Percentiles rank a stretch among this genome's conserved stretches.
These are phyloP conservation scores for Mucor piriformis DNA, from an alignment of 371 early-diverging fungal genomes.

Conservation along the genomic window DNA sequence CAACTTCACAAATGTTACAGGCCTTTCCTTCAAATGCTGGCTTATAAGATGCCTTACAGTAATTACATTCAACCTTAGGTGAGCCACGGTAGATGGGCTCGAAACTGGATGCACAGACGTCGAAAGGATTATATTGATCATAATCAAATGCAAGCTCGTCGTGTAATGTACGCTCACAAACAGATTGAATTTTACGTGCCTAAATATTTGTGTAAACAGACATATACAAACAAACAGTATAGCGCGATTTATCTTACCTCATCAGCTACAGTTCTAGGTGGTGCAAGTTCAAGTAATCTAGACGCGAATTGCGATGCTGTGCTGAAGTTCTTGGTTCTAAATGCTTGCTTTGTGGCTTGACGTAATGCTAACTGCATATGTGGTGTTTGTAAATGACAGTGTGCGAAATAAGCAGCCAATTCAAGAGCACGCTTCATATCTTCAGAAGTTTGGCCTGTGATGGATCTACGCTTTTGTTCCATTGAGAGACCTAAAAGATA, in stretches of 20 bases:
- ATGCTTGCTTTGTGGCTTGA: conserved; percentile 82
- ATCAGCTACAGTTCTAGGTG: conserved; percentile 74
- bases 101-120: conserved; percentile 77
- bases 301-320: conserved; percentile 84
- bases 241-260: conserved; percentile 46
- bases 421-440: conserved; percentile 77
- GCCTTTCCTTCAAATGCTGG: conserved; percentile 77
- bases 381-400: conserved; percentile 84
- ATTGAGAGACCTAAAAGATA: conserved; percentile 87
- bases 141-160: conserved; percentile 84
- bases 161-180: conserved; percentile 75
- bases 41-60: conserved; percentile 86
- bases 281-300: conserved; percentile 86
- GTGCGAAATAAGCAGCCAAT: conserved; percentile 93
- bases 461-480: conserved; percentile 76
- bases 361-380: conserved; percentile 85
- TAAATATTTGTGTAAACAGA: conserved; percentile 23
- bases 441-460: conserved; percentile 49
- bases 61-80: conserved; percentile 78
- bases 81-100: conserved; percentile 89
- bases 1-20: conserved; percentile 86
- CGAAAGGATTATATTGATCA: conserved; percentile 92
- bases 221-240: neutral
- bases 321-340: conserved; percentile 80
- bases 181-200: conserved; percentile 85